Evolutionary conservation across 805 yeast genomes (phyloP).

Genomic region (Wickerhamiella siamensis): DNA sequence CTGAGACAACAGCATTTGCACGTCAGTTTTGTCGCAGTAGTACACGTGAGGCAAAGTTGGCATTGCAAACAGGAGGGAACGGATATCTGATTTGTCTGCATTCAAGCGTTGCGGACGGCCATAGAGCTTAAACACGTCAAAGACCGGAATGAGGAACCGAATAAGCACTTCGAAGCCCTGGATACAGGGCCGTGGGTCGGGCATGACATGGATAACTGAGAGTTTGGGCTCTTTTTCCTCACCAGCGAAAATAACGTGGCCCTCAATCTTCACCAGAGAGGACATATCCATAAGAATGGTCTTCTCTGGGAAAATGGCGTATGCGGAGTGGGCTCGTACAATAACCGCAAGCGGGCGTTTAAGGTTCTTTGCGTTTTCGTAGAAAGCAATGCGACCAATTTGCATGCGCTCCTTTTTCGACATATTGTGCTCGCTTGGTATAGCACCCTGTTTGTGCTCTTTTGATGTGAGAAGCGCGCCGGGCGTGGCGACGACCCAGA

Average conservation of each 20-base stretch:
- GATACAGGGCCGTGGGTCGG: slow-evolving; percentile 69
- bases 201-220: slow-evolving; percentile 65
- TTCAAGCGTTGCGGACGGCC: slow-evolving; percentile 68
- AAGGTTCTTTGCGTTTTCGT: slow-evolving; percentile 60
- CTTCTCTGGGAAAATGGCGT: slow-evolving; percentile 87
- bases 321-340: slow-evolving; percentile 50
- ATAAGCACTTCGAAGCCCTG: slow-evolving; percentile 74
- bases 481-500: slow-evolving; percentile 73
- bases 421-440: neutral
- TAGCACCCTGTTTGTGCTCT: slow-evolving; percentile 23
- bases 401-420: slow-evolving; percentile 30
- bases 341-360: slow-evolving; percentile 71
- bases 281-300: slow-evolving; percentile 68
- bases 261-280: slow-evolving; percentile 82
- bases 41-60: slow-evolving; percentile 70
- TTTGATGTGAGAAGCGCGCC: slow-evolving; percentile 30
- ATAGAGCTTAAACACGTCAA: slow-evolving; percentile 64
- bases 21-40: slow-evolving; percentile 52
- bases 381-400: slow-evolving; percentile 63
- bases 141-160: slow-evolving; percentile 57
- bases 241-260: slow-evolving; percentile 36
- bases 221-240: slow-evolving; percentile 27
- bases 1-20: slow-evolving; percentile 29
- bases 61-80: slow-evolving; percentile 61
- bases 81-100: slow-evolving; percentile 53